A percentile compares a stretch with the other conserved stretches of the same genome.
Evolutionary conservation across 768 basidiomycete species (phyloP).

Genomic region (Rhizopogon salebrosus): DNA sequence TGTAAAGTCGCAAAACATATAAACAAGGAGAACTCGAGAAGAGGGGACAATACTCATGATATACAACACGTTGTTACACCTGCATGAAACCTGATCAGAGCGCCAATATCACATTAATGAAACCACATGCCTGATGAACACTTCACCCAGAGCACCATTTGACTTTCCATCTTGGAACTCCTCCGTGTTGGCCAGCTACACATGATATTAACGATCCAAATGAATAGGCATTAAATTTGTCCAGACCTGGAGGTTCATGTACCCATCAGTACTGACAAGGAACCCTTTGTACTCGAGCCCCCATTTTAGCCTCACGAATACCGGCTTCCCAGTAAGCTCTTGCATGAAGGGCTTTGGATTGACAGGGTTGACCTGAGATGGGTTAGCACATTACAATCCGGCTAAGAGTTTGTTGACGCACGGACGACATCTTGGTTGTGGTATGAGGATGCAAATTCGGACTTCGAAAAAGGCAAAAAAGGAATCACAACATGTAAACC

Average conservation of each 20-base stretch:
- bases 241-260: conserved; percentile 97
- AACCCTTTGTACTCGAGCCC: conserved; percentile 99
- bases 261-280: conserved; percentile 96
- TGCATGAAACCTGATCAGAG: conserved; percentile 25
- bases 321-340: conserved; percentile 95
- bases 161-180: conserved; percentile 96
- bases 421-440: conserved; percentile 60
- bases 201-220: not conserved
- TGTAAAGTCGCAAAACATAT: conserved; percentile 41
- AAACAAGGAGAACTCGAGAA: conserved; percentile 9
- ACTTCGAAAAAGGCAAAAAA: conserved; percentile 32
- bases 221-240: not conserved
- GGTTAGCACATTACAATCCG: conserved; percentile 5
- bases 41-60: conserved; percentile 64
- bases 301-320: conserved; percentile 96
- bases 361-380: conserved; percentile 76
- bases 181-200: conserved; percentile 95
- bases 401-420: conserved; percentile 30
- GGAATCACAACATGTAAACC: conserved; percentile 10
- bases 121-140: conserved; percentile 84
- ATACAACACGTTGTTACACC: conserved; percentile 95
- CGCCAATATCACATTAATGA: not conserved
- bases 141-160: conserved; percentile 95
- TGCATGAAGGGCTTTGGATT: conserved; percentile 99
- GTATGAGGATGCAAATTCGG: conserved; percentile 29